Percentiles rank a stretch among this genome's conserved stretches.
phyloP scores from a whole-genome alignment of 176 grass and related monocot genomes.

The Carex scoparia region DNA sequence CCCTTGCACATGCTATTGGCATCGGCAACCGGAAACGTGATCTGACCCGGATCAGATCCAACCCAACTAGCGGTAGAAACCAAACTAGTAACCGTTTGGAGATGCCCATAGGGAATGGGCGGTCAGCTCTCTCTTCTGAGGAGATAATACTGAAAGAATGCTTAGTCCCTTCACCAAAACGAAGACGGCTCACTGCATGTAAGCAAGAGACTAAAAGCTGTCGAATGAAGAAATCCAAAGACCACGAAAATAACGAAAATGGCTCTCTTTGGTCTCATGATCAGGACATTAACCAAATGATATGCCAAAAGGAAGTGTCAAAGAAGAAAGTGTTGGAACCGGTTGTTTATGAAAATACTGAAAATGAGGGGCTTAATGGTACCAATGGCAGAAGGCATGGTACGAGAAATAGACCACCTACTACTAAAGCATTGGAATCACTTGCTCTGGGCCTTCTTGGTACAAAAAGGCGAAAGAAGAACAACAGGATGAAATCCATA shows the following conservation, averaged over 20 bases:
- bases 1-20: slow-evolving; percentile 57
- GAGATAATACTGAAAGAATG: slow-evolving; percentile 44
- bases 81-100: slow-evolving; percentile 30
- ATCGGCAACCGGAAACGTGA: slow-evolving; percentile 69
- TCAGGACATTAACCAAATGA: not conserved
- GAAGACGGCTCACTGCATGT: not conserved
- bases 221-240: not conserved
- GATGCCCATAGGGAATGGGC: slow-evolving; percentile 79
- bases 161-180: not conserved
- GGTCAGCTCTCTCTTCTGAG: slow-evolving; percentile 58
- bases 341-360: not conserved
- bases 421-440: slow-evolving; percentile 59
- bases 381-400: slow-evolving; percentile 66
- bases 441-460: not conserved
- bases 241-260: not conserved
- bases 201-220: not conserved
- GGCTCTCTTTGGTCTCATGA: not conserved
- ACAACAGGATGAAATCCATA: not conserved
- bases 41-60: slow-evolving; percentile 70
- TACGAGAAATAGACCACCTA: slow-evolving; percentile 69
- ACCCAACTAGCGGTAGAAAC: slow-evolving; percentile 59
- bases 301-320: not conserved
- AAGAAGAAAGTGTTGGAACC: not conserved
- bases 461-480: not conserved
- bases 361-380: slow-evolving; percentile 29